Percentiles rank a stretch among this genome's conserved stretches.
Conservation (phyloP, 257 asterid species). For the Solanum lycopersicoides region DNA sequence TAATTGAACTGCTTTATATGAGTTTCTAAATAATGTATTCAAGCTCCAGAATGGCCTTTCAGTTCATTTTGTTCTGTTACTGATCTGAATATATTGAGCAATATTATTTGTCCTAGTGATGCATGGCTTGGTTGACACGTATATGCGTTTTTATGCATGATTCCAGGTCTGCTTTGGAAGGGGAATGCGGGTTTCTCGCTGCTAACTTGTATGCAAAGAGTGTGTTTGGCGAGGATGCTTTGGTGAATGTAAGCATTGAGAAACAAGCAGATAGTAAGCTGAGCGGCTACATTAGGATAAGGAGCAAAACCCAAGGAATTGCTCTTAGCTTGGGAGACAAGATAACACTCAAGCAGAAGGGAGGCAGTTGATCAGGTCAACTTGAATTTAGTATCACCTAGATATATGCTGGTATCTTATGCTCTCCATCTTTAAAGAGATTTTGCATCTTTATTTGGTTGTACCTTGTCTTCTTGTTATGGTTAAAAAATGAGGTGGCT, state of each 20-base stretch:
- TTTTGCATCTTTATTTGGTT: not conserved
- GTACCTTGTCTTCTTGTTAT: not conserved
- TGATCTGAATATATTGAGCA: not conserved
- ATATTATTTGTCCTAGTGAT: not conserved
- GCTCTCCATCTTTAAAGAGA: not conserved
- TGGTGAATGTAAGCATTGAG: constrained; percentile 91
- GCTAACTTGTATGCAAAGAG: constrained; percentile 97
- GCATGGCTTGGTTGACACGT: not conserved
- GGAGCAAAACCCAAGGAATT: constrained; percentile 99
- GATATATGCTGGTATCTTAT: not conserved
- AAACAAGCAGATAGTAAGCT: constrained; percentile 84
- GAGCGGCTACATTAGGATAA: constrained; percentile 89
- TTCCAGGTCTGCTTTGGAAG: constrained; percentile 91
- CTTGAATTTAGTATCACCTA: not conserved
- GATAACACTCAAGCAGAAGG: constrained; percentile 96
- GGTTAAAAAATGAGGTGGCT: not conserved
- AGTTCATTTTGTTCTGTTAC: not conserved
- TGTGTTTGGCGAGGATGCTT: constrained; percentile 96
- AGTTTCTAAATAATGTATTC: not conserved
- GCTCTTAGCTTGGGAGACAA: constrained; percentile 99
- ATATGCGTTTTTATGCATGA: not conserved
- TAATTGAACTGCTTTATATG: not conserved
- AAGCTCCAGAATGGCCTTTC: not conserved
- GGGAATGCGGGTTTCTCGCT: constrained; percentile 97
- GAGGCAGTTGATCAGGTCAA: constrained; percentile 59